Percentiles rank a stretch among this genome's conserved stretches.
Conservation (phyloP, 805 yeast species). For the Candida ascalaphidarum region DNA sequence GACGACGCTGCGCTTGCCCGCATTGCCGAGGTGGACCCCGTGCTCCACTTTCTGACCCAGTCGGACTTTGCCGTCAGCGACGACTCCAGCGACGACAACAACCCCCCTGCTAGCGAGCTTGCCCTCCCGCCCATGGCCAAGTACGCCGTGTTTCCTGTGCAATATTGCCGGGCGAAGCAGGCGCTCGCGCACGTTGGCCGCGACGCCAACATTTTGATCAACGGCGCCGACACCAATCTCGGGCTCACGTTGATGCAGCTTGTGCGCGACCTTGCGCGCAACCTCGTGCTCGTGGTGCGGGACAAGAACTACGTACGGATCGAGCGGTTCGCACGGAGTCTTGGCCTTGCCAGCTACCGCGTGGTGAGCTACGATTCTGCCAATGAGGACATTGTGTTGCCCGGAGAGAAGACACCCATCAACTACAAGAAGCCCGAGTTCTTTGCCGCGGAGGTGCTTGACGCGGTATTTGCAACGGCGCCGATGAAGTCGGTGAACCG, state of each 20-base stretch:
- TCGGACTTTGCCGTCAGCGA: no score
- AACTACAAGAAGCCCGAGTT: constrained; percentile 29
- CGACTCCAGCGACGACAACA: no score
- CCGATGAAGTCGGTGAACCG: constrained; percentile 10
- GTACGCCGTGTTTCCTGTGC: constrained; percentile 20
- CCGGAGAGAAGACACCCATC: constrained; percentile 24
- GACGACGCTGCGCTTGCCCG: constrained; percentile 12
- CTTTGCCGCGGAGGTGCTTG: constrained; percentile 29
- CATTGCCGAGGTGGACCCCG: constrained; percentile 14
- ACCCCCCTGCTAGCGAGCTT: no score
- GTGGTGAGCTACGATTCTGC: constrained; percentile 24
- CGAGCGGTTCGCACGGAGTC: no score
- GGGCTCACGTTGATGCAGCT: constrained; percentile 29
- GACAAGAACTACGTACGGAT: no score
- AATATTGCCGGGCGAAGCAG: constrained; percentile 30
- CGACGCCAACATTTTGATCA: constrained; percentile 24
- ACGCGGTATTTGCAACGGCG: constrained; percentile 17
- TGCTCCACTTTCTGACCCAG: constrained; percentile 8
- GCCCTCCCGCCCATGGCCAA: constrained; percentile 23
- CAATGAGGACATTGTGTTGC: constrained; percentile 24
- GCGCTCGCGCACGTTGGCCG: constrained; percentile 18
- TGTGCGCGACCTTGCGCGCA: no score
- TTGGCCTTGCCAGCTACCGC: constrained; percentile 6
- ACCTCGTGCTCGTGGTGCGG: constrained; percentile 22
- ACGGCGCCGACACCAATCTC: constrained; percentile 34